Evolutionary conservation across 2,329 filamentous ascomycete genomes (phyloP).

Genomic region (Sporothrix pallida): DNA sequence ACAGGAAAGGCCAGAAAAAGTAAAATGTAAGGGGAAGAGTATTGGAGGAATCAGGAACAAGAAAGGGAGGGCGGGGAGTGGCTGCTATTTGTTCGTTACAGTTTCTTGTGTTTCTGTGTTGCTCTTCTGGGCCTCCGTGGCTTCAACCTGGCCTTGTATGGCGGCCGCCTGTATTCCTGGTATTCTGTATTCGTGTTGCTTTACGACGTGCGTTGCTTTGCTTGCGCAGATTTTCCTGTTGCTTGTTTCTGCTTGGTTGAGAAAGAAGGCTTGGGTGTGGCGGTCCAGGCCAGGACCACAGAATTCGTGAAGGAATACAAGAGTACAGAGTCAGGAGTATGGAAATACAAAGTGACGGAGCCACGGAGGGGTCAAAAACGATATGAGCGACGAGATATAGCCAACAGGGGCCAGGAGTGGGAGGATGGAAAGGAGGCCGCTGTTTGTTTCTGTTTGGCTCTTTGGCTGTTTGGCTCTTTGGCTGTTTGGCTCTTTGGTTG

Average conservation of each 20-base stretch:
- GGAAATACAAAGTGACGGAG: neutral
- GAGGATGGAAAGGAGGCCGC: neutral
- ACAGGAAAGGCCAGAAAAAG: neutral
- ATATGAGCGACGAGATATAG: slow-evolving; percentile 27
- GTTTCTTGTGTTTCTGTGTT: neutral
- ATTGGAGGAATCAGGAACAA: neutral
- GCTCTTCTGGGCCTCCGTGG: neutral
- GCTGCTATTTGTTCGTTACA: slow-evolving; percentile 28
- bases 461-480: too few relatives aligned
- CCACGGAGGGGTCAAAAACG: neutral
- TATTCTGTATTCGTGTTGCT: too few relatives aligned
- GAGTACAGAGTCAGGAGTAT: too few relatives aligned
- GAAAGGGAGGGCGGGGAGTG: slow-evolving; percentile 26
- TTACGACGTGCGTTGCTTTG: too few relatives aligned
- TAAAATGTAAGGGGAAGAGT: too few relatives aligned
- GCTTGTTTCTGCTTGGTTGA: slow-evolving; percentile 16
- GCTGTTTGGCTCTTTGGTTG: neutral
- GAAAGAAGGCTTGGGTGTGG: slow-evolving; percentile 20
- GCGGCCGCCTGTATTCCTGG: neutral
- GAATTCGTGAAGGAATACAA: too few relatives aligned
- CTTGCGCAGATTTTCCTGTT: too few relatives aligned
- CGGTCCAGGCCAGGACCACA: slow-evolving; percentile 10
- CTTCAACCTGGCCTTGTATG: neutral
- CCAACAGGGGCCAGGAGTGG: neutral
- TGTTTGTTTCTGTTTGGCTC: neutral